Conservation (phyloP, 2,329 filamentous ascomycete genomes). For the Fusarium dlaminii region DNA sequence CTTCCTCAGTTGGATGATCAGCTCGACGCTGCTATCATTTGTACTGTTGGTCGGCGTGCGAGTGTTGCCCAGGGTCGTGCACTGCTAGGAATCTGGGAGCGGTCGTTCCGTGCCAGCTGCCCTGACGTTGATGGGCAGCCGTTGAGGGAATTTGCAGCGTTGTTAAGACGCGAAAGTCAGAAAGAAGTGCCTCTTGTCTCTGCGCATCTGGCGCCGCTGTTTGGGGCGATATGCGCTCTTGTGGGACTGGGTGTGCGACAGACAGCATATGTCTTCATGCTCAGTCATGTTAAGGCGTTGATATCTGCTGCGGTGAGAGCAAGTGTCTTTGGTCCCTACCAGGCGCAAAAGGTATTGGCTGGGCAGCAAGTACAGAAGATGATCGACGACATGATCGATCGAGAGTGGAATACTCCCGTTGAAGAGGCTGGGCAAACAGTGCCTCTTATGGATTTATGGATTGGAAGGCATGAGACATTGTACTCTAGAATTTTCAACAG, state of each 20-base stretch:
- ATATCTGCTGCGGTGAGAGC: conserved; percentile 81
- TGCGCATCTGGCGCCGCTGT: conserved; percentile 76
- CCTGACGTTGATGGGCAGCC: conserved; percentile 41
- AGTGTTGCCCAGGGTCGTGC: conserved; percentile 80
- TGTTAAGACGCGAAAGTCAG: conserved; percentile 46
- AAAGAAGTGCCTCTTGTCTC: conserved; percentile 56
- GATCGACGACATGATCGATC: conserved; percentile 66
- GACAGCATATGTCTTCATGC: conserved; percentile 78
- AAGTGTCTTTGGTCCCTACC: conserved; percentile 82
- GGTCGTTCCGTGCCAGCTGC: conserved; percentile 64
- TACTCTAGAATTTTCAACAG: conserved; percentile 91
- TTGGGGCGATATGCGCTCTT: conserved; percentile 72
- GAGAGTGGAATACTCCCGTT: conserved; percentile 66
- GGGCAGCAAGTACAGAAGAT: conserved; percentile 64
- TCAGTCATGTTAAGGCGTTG: conserved; percentile 80
- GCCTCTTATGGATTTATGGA: conserved; percentile 83
- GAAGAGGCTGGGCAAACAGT: conserved; percentile 79
- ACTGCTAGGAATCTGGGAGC: conserved; percentile 79
- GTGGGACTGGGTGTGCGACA: conserved; percentile 69
- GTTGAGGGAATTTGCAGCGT: conserved; percentile 49
- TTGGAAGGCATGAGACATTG: conserved; percentile 82
- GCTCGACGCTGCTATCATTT: conserved; percentile 79
- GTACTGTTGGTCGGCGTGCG: conserved; percentile 80
- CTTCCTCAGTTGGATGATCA: conserved; percentile 74
- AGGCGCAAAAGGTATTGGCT: conserved; percentile 78